Conservation (phyloP, 2,329 filamentous ascomycete genomes). For the Xylaria sp. region DNA sequence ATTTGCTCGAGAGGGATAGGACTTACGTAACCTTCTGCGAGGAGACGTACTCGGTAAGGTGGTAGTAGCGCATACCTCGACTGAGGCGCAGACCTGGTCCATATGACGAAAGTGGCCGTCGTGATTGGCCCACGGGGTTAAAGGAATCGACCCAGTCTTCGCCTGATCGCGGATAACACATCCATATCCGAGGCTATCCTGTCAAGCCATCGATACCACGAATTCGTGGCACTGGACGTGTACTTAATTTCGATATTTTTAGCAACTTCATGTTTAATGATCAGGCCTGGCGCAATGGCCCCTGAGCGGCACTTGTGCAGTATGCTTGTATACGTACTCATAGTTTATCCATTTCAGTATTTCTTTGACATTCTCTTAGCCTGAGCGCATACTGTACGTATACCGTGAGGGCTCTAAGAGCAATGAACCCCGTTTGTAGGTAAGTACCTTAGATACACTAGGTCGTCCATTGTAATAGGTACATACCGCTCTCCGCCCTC, state of each 20-base stretch:
- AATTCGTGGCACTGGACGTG: neutral
- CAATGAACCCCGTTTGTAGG: too few species aligned
- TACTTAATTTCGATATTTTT: constrained; percentile 13
- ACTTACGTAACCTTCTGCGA: neutral
- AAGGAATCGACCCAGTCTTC: constrained; percentile 25
- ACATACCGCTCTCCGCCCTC: too few species aligned
- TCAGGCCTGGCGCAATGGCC: neutral
- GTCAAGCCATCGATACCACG: constrained; percentile 1
- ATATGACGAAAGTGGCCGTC: constrained; percentile 14
- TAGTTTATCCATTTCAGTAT: too few species aligned
- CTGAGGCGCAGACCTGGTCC: constrained; percentile 8
- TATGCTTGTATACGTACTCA: constrained; percentile 3
- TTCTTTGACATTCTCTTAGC: too few species aligned
- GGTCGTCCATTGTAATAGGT: too few species aligned
- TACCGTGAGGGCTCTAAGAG: too few species aligned
- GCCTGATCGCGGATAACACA: constrained; percentile 21
- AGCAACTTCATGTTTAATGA: constrained; percentile 2
- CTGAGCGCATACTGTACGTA: too few species aligned
- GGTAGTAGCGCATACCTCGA: too few species aligned
- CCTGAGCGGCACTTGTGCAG: neutral
- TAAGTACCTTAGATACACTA: too few species aligned
- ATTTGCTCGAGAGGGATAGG: neutral
- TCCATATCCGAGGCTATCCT: constrained; percentile 10
- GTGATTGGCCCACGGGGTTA: constrained; percentile 22
- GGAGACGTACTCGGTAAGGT: too few species aligned